Base-by-base conservation (phyloP, 768 basidiomycete species). In the Boletus speciosus region DNA sequence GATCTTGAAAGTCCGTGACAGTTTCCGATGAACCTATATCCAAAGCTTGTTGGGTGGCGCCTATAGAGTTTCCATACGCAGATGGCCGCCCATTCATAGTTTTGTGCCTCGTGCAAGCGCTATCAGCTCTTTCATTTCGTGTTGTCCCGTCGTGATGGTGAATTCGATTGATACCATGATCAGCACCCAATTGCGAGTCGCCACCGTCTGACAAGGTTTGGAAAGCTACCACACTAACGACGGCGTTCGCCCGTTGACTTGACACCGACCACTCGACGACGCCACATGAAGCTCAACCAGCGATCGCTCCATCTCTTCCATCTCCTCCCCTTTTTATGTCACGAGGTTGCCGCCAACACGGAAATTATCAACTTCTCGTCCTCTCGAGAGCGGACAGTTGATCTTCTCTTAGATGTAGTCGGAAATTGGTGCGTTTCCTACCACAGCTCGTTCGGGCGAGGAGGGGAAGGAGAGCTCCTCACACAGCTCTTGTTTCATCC, bases 311-410 rank as follows among this genome's bases (percentile, higher is more conserved):
- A 49, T 54, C 56, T 60, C 31, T 41, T 52, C 27, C 41, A 21
- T 49, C 25, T 58, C 32, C 41, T 69, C 1, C 55, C 32, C 45
- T 47, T 65, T 41, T 56, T 64, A 57, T 67, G 61, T 60, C 66
- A 70, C 54, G 44, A 50, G 37, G 71, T 58, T 32, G 59, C 69
- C 47, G 83, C 78, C 21, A 85, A 87, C 67, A 87, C 85, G 35
- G 84, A 87, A 71, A 85, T 87, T 60, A 67, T 83, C 65, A 83
- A 82, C 65, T 83, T 86, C 62, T 65, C 63, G 25, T 69, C 74
- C 43, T 60, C 67, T 15, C 66, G 66, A 39, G 61, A 15, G 55
- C 44, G 32, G 41, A 15, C 51, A 9, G 56, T 57, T 23, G 59
- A 60, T 59, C 56, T 64, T 34, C 53, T 59, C 31, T 52, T 44